Evolutionary conservation across 1,284 basidiomycete species (phyloP).

Genomic region (Mrakiaceae sp.): DNA sequence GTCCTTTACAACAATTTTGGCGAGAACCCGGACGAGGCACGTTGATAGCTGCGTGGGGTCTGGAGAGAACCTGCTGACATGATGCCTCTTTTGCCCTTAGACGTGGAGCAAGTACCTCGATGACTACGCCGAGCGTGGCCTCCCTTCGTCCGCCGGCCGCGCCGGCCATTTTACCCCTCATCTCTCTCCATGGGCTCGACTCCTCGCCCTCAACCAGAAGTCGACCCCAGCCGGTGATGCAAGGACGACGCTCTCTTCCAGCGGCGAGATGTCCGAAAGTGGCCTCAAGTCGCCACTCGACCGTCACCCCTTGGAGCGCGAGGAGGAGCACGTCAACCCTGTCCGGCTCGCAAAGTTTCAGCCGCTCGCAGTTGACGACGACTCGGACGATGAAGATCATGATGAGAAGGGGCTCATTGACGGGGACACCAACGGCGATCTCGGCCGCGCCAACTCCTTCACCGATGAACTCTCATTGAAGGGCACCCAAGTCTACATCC

Average conservation of each 20-base stretch:
- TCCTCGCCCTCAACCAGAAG: neutral
- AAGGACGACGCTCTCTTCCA: too few species aligned
- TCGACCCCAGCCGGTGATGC: too few species aligned
- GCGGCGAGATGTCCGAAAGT: too few species aligned
- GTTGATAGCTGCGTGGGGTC: neutral
- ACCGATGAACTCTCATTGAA: neutral
- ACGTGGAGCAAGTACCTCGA: neutral
- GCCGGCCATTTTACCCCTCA: neutral
- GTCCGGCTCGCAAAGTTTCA: neutral
- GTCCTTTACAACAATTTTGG: neutral
- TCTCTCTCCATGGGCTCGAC: neutral
- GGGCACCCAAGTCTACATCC: neutral
- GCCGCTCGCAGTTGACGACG: neutral
- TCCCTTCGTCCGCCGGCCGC: neutral
- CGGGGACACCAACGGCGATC: neutral
- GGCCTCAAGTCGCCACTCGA: too few species aligned
- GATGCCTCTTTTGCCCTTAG: neutral
- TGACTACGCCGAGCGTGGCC: neutral
- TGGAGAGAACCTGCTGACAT: too few species aligned
- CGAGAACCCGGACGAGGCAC: slow-evolving; percentile 1
- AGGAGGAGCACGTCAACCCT: neutral
- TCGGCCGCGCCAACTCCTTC: neutral
- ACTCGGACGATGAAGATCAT: neutral
- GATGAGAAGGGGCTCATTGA: neutral
- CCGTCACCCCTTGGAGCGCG: too few species aligned